Conservation (phyloP, 169 alveolate species). For the Plasmodium reichenowi region DNA sequence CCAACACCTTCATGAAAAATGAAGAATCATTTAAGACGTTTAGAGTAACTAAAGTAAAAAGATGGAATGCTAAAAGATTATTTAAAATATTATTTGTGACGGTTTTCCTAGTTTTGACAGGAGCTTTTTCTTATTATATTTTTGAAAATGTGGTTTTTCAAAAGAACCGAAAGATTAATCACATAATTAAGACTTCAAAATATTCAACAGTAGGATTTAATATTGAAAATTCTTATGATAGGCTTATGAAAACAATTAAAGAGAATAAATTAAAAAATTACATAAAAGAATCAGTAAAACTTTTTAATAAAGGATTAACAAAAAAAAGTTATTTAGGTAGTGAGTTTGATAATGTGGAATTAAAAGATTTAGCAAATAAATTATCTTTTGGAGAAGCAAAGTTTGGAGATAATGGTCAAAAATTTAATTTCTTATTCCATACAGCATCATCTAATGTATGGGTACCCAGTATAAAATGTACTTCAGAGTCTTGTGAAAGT, state of each 20-base stretch:
- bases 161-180: not conserved
- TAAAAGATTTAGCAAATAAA: constrained; percentile 15
- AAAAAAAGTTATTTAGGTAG: constrained; percentile 19
- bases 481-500: constrained; percentile 60
- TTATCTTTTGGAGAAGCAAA: constrained; percentile 33
- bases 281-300: constrained; percentile 12
- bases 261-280: constrained; percentile 18
- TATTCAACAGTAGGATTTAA: constrained; percentile 23
- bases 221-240: constrained; percentile 39
- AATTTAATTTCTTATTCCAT: constrained; percentile 59
- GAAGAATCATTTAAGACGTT: no score
- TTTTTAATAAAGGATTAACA: constrained; percentile 12
- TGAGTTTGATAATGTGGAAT: constrained; percentile 42
- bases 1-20: no score
- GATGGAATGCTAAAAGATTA: constrained; percentile 12
- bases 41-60: not conserved
- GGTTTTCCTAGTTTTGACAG: constrained; percentile 16
- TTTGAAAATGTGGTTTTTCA: not conserved
- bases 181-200: constrained; percentile 12
- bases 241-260: constrained; percentile 4
- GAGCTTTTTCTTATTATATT: constrained; percentile 7
- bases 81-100: constrained; percentile 22
- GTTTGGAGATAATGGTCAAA: constrained; percentile 45
- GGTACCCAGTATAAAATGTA: constrained; percentile 84
- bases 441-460: constrained; percentile 88